A percentile compares a stretch with the other conserved stretches of the same genome.
Evolutionary conservation across 108 stramenopile genomes (phyloP).

Genomic region (Chaetoceros tenuissimus): DNA sequence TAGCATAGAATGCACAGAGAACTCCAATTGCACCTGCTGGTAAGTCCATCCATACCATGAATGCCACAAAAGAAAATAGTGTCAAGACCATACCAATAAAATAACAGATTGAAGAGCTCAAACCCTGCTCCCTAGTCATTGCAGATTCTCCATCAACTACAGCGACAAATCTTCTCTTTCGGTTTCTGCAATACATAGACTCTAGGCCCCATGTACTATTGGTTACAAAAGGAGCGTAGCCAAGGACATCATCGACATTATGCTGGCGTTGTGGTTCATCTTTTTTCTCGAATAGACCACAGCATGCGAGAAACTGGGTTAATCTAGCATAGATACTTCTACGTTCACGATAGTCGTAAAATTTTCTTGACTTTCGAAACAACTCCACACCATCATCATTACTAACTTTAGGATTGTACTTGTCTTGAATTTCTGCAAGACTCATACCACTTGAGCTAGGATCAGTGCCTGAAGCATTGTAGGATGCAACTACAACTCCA

Average conservation of each 20-base stretch:
- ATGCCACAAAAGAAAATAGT: constrained; percentile 16
- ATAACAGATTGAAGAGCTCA: constrained; percentile 22
- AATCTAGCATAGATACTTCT: too few relatives aligned
- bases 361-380: too few relatives aligned
- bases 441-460: not conserved
- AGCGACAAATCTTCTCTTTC: constrained; percentile 19
- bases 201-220: constrained; percentile 43
- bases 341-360: too few relatives aligned
- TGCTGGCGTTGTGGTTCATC: constrained; percentile 35
- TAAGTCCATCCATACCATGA: constrained; percentile 34
- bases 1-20: constrained; percentile 16
- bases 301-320: not conserved
- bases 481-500: too few relatives aligned
- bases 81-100: constrained; percentile 24
- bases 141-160: constrained; percentile 32
- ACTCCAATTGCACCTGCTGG: constrained; percentile 17
- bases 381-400: not conserved
- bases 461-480: not conserved
- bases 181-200: constrained; percentile 26
- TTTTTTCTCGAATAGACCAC: constrained; percentile 11
- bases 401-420: not conserved
- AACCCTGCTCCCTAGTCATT: constrained; percentile 20
- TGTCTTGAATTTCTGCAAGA: not conserved
- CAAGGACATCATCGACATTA: constrained; percentile 39
- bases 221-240: constrained; percentile 43